These are phyloP conservation scores for Ajuga chamaepitys DNA, from an alignment of 257 asterid species.

Conservation along the genomic window DNA sequence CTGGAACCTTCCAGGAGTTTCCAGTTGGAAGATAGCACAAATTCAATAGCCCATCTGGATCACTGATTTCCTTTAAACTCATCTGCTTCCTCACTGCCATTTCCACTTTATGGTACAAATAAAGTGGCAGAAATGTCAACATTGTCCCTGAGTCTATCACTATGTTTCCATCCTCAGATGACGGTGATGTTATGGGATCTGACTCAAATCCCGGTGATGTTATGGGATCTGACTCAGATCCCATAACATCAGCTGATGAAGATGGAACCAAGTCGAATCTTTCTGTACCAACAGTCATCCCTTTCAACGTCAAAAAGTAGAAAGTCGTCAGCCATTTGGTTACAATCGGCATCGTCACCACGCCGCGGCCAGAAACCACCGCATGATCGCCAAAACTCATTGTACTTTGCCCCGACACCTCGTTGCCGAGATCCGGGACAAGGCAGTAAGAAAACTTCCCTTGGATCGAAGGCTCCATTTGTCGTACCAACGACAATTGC, in stretches of 20 bases:
- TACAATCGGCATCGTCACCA: slow-evolving; percentile 43
- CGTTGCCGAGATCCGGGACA: slow-evolving; percentile 10
- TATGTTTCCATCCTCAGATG: slow-evolving; percentile 26
- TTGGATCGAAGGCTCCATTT: too few species aligned
- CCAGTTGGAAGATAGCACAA: slow-evolving; percentile 29
- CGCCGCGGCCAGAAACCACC: too few species aligned
- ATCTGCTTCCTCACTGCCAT: slow-evolving; percentile 6
- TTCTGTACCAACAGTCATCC: slow-evolving; percentile 28
- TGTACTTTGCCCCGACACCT: slow-evolving; percentile 22
- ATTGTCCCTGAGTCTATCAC: slow-evolving; percentile 65
- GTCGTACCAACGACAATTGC: slow-evolving; percentile 38
- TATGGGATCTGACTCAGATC: too few species aligned
- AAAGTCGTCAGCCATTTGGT: slow-evolving; percentile 7
- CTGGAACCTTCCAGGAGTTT: slow-evolving; percentile 11
- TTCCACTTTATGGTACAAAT: slow-evolving; percentile 15
- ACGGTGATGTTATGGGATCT: too few species aligned
- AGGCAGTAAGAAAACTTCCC: too few species aligned
- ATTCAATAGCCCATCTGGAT: slow-evolving; percentile 19
- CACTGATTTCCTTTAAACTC: not conserved
- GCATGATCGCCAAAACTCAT: slow-evolving; percentile 39
- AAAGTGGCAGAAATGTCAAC: slow-evolving; percentile 29
- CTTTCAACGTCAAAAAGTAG: slow-evolving; percentile 45
- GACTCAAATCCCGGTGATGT: not conserved
- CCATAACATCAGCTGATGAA: not conserved
- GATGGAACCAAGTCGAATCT: slow-evolving; percentile 8